These are phyloP conservation scores for Phaeosphaeria sp. DNA, from an alignment of 2,329 filamentous ascomycete genomes.

Conservation along the genomic window DNA sequence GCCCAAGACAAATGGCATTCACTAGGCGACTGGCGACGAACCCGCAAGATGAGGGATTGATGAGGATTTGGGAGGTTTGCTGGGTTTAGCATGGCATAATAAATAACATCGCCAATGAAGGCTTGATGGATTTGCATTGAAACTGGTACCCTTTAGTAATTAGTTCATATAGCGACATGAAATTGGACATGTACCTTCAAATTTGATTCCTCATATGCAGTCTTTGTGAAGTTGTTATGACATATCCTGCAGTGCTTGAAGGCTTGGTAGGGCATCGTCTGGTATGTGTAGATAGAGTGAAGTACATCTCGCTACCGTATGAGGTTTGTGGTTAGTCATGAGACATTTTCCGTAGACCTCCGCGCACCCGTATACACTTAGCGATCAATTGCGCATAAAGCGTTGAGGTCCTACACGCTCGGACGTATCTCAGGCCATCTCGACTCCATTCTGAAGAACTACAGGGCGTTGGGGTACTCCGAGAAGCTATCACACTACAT, in stretches of 20 bases:
- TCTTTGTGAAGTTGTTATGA: neutral
- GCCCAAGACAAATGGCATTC: neutral
- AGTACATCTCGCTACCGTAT: no score
- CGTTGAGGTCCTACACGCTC: no score
- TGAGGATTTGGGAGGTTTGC: neutral
- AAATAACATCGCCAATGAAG: neutral
- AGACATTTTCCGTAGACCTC: no score
- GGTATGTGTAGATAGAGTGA: no score
- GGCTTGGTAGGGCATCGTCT: neutral
- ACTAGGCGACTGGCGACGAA: no score
- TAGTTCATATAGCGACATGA: slow-evolving; percentile 1
- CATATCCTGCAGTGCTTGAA: neutral
- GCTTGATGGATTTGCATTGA: neutral
- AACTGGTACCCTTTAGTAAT: neutral
- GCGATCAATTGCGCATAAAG: no score
- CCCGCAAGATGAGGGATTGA: neutral
- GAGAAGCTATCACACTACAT: no score
- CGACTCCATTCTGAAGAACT: no score
- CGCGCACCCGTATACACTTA: no score
- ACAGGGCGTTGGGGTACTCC: no score
- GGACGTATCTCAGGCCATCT: no score
- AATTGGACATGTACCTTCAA: neutral
- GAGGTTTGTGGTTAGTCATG: no score
- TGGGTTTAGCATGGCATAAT: neutral
- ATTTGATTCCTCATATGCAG: neutral